phyloP scores from a whole-genome alignment of 306 rosid species.

The Glycyrrhiza uralensis region DNA sequence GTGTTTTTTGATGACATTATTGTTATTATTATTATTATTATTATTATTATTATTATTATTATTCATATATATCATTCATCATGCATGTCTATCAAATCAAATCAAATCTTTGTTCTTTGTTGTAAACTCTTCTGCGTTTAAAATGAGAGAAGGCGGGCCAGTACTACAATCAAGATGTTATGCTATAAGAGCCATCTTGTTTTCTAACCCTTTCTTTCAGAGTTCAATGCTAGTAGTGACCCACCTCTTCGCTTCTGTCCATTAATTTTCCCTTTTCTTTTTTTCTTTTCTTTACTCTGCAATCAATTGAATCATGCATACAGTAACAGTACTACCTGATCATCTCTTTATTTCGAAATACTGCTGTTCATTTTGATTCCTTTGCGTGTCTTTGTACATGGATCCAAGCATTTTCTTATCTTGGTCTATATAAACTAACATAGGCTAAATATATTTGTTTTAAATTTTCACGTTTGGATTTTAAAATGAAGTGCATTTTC shows the following conservation, averaged over 20 bases:
- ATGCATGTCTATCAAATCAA: conserved; percentile 8
- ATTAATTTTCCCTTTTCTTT: conserved; percentile 10
- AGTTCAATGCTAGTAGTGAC: conserved; percentile 12
- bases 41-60: no score
- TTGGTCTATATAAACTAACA: not conserved
- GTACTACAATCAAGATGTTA: conserved; percentile 37
- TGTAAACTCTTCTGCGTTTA: not conserved
- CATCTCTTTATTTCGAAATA: conserved; percentile 18
- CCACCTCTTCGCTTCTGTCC: conserved; percentile 33
- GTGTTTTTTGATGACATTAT: not conserved
- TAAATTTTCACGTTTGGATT: not conserved
- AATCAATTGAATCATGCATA: conserved; percentile 16
- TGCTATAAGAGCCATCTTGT: conserved; percentile 25
- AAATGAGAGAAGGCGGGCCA: conserved; percentile 26
- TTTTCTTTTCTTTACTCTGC: not conserved
- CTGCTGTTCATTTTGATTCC: conserved; percentile 24
- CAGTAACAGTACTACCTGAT: conserved; percentile 5
- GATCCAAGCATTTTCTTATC: not conserved
- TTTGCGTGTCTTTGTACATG: not conserved
- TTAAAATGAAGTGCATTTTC: not conserved
- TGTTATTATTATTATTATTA: no score
- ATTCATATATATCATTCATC: not conserved
- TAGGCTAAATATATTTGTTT: no score
- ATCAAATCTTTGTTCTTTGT: conserved; percentile 34
- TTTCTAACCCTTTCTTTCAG: conserved; percentile 22